Conservation (phyloP, 192 early-diverging fungal species). For the Haplosporangium gracile region DNA sequence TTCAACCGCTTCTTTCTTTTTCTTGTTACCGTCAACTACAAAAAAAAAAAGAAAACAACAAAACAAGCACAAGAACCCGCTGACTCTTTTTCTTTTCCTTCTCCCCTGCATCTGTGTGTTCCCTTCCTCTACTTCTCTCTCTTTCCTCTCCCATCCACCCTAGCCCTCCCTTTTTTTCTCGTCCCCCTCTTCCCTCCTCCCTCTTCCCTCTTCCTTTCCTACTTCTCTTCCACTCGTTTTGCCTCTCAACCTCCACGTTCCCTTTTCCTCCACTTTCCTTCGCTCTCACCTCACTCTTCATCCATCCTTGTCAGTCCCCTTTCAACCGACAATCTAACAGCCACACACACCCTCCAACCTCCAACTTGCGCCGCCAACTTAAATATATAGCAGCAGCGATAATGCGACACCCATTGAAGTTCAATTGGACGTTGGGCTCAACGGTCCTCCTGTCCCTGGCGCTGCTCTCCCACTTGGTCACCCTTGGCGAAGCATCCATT, state of each 20-base stretch:
- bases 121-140: background rate
- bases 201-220: background rate
- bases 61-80: background rate
- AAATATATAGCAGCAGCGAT: background rate
- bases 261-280: background rate
- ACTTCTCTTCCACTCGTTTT: background rate
- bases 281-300: background rate
- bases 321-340: background rate
- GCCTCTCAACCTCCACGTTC: background rate
- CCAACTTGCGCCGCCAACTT: background rate
- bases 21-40: background rate
- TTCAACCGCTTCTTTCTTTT: background rate
- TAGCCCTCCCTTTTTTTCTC: background rate
- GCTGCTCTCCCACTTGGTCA: slow-evolving; percentile 16
- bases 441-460: slow-evolving; percentile 17
- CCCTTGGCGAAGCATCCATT: background rate
- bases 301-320: background rate
- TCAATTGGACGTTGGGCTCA: slow-evolving; percentile 27
- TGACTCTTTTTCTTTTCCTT: background rate
- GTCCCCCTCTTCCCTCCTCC: background rate
- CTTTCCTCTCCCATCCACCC: background rate
- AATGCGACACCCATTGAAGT: slow-evolving; percentile 28
- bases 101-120: background rate
- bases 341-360: background rate
- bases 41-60: background rate